Percentiles rank a stretch among this genome's conserved stretches.
phyloP scores from a whole-genome alignment of 495 filamentous ascomycete species.

The Penicillium bialowiezense region DNA sequence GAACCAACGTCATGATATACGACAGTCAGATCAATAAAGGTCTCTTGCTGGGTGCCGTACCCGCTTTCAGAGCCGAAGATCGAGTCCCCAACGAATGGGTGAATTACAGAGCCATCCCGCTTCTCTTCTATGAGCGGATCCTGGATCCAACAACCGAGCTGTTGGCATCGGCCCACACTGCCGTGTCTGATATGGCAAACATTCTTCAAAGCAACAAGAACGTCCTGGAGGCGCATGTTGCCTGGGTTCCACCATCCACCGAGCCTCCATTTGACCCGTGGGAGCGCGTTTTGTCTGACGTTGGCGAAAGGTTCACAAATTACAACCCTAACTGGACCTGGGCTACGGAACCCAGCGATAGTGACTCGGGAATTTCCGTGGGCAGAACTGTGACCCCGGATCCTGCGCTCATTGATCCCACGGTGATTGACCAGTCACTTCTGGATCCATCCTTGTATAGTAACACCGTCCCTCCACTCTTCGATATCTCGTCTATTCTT shows the following conservation, averaged over 20 bases:
- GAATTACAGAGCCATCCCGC: constrained; percentile 12
- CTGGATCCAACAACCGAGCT: constrained; percentile 22
- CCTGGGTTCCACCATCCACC: background rate
- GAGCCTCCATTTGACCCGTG: background rate
- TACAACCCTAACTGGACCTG: background rate
- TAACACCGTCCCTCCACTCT: background rate
- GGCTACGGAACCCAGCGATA: background rate
- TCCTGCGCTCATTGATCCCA: background rate
- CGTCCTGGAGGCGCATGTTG: background rate
- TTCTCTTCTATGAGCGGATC: constrained; percentile 38
- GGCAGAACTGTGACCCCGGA: background rate
- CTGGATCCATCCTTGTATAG: background rate
- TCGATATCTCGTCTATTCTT: background rate
- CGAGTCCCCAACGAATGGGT: constrained; percentile 28
- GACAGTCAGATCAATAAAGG: constrained; percentile 25
- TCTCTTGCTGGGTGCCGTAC: constrained; percentile 24
- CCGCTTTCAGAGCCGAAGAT: constrained; percentile 7
- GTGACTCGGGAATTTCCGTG: background rate
- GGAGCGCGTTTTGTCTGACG: constrained; percentile 3
- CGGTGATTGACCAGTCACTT: background rate
- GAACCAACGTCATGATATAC: constrained; percentile 24
- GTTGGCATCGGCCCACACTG: constrained; percentile 5
- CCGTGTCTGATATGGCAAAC: constrained; percentile 11
- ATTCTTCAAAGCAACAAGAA: background rate
- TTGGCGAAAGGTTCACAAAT: constrained; percentile 3